Evolutionary conservation across 306 rosid species (phyloP), one percentile per base, ranked within the genome.

Genomic region (Calophaca sinica): DNA sequence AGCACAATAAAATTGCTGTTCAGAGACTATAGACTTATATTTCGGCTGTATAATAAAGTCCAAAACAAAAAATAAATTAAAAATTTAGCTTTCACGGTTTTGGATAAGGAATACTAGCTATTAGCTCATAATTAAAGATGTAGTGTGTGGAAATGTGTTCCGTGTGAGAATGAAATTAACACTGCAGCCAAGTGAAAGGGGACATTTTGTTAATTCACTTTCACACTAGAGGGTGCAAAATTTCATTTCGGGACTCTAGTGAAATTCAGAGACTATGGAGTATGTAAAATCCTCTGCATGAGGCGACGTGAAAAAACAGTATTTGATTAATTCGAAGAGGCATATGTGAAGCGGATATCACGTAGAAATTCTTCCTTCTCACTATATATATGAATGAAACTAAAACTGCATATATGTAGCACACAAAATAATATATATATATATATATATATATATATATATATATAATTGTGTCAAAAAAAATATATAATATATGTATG

Each of bases 151-250:
- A 33, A 54, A 74, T 15, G 44, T 63, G 52, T 53, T 58, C 9
- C 74, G 75, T 71, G 66, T 51, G 38, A 58, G 62, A 71, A 64
- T 76, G 69, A 57, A 76, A 13, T 55, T 69, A 52, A 12, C 14
- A 15, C 6, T 8, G 80, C 39, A 66, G 62, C 54, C 5, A 73
- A 65, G 20, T 31, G 32, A 59, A 32, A 45, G 2, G 11, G 6
- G 72, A 61, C 70, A 61, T 70, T 29, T 78, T 38, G 70, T 48
- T 20, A 20, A 20, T 20, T 41, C 13, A 28, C 5, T 8, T 68
- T 70, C 76, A 36, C 45, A 39, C 3, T 46, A 39, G 26, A 20
- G 53, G 45, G 33, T 76, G 62, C 44, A 59, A 73, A 28, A 15
- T 57, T 15, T 4, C 26, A 42, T 45, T 45, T 9, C 3, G 11